These are phyloP conservation scores for Paspalum notatum DNA, from an alignment of 176 grass and related monocot species.

Conservation along the genomic window DNA sequence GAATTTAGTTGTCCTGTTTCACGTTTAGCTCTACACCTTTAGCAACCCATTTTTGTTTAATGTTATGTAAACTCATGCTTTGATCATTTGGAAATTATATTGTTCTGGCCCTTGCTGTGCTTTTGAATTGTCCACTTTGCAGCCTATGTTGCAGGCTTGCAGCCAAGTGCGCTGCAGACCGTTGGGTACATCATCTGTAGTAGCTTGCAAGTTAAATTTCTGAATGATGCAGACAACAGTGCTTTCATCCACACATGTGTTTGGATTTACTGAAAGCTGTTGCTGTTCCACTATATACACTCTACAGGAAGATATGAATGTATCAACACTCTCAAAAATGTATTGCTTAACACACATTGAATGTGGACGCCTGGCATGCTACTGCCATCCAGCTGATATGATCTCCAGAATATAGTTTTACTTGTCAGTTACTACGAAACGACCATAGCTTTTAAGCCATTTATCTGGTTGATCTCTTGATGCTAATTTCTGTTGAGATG, in stretches of 20 bases:
- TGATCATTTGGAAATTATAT: not conserved
- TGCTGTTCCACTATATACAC: not conserved
- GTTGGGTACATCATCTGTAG: not conserved
- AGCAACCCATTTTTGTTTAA: too few relatives aligned
- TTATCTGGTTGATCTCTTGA: not conserved
- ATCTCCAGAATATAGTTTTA: not conserved
- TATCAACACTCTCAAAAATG: not conserved
- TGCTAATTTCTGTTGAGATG: not conserved
- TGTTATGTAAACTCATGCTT: not conserved
- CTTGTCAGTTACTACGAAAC: not conserved
- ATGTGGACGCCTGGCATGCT: not conserved
- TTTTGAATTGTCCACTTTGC: not conserved
- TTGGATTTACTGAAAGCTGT: not conserved
- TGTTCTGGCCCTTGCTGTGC: not conserved
- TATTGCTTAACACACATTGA: conserved; percentile 3
- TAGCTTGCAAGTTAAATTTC: conserved; percentile 7
- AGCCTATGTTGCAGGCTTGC: not conserved
- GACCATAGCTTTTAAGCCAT: not conserved
- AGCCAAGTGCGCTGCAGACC: not conserved
- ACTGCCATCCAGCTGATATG: conserved; percentile 1
- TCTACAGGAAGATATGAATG: not conserved
- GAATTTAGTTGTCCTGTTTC: not conserved
- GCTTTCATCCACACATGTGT: not conserved
- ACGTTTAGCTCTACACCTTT: not conserved
- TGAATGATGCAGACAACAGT: conserved; percentile 5